Conservation (phyloP, 1,139 yeast genomes). For the Zhuliangozyma blackwelliae region DNA sequence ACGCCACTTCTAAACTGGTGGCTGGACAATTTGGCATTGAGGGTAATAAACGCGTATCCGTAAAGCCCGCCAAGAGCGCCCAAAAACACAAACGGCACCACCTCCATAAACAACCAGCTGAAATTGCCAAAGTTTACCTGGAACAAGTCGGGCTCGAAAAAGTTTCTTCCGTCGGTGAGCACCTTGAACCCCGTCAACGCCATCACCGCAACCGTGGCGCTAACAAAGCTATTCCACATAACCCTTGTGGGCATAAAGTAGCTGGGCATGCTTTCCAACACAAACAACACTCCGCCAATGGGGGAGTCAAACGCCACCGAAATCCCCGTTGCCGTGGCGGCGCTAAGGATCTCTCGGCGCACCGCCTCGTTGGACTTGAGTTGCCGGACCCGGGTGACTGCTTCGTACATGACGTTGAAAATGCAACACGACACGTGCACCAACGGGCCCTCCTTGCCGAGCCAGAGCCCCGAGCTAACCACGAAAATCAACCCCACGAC, state of each 20-base stretch:
- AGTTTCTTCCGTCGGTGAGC: conserved; percentile 53
- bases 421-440: conserved; percentile 81
- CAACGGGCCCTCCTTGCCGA: conserved; percentile 92
- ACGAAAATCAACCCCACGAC: conserved; percentile 55
- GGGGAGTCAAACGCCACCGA: conserved; percentile 94
- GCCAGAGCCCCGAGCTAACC: conserved; percentile 81
- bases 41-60: conserved; percentile 51
- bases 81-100: conserved; percentile 60
- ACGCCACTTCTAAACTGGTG: conserved; percentile 16
- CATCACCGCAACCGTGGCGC: conserved; percentile 71
- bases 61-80: conserved; percentile 68
- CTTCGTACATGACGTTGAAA: conserved; percentile 27
- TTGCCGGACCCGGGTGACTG: conserved; percentile 5
- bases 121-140: conserved; percentile 62
- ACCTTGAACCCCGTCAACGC: conserved; percentile 53
- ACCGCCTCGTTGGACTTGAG: conserved; percentile 48
- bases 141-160: conserved; percentile 56
- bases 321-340: conserved; percentile 91
- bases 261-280: conserved; percentile 67
- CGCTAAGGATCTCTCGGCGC: conserved; percentile 63
- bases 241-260: conserved; percentile 59
- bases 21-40: conserved; percentile 37
- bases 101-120: conserved; percentile 69
- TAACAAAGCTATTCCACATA: conserved; percentile 80
- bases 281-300: conserved; percentile 88